These are phyloP conservation scores for Ramalina peruviana DNA, from an alignment of 495 filamentous ascomycete genomes.

Conservation along the genomic window DNA sequence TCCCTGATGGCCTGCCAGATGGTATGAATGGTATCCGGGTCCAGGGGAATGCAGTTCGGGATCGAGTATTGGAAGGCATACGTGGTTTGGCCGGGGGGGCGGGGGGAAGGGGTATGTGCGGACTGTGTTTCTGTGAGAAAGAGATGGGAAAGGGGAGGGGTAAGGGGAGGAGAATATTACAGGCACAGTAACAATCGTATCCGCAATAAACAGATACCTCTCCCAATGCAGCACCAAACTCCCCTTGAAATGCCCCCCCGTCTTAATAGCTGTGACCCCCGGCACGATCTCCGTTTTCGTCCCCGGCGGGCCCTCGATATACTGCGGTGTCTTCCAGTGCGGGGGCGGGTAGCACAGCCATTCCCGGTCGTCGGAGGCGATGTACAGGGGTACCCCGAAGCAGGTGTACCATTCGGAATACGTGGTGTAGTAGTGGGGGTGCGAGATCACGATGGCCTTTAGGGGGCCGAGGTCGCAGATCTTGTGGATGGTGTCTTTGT, in stretches of 20 bases:
- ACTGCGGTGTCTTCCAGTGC: conserved; percentile 12
- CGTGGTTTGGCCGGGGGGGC: conserved; percentile 41
- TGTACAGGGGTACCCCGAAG: conserved; percentile 47
- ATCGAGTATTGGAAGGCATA: conserved; percentile 69
- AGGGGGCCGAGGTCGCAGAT: conserved; percentile 35
- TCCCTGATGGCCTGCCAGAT: conserved; percentile 32
- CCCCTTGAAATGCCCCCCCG: conserved; percentile 64
- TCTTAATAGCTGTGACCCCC: conserved; percentile 48
- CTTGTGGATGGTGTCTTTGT: conserved; percentile 38
- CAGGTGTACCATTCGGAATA: conserved; percentile 47
- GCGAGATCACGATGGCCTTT: conserved; percentile 60
- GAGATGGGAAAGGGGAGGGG: no score
- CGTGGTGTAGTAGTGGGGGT: conserved; percentile 68
- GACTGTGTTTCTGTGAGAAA: conserved; percentile 20
- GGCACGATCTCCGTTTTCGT: conserved; percentile 25
- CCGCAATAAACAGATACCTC: conserved; percentile 49
- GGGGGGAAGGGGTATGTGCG: conserved; percentile 17
- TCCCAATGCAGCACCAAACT: conserved; percentile 48
- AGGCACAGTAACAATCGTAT: conserved; percentile 55
- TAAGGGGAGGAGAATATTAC: neutral
- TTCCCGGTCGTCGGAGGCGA: conserved; percentile 43
- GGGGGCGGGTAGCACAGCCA: conserved; percentile 38
- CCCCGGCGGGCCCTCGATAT: conserved; percentile 11
- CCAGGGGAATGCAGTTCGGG: conserved; percentile 66
- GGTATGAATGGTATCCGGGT: conserved; percentile 21